Conservation (phyloP, 2,329 filamentous ascomycete genomes). For the Decorospora gaudefroyi region DNA sequence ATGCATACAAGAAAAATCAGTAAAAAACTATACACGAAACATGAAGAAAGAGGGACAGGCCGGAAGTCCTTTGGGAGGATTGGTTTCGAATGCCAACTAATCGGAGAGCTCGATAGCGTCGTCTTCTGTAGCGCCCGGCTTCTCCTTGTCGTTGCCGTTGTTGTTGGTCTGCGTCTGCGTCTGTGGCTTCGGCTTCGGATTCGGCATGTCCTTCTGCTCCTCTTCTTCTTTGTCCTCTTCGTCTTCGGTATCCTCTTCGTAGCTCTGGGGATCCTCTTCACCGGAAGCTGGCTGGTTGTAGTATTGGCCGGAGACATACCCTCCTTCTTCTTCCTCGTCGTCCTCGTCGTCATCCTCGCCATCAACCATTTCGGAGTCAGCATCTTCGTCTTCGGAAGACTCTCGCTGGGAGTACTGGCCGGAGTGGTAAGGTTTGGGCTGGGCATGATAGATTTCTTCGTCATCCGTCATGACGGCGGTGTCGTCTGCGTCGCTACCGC, state of each 20-base stretch:
- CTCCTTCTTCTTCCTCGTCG: slow-evolving; percentile 6
- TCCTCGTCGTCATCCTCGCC: slow-evolving; percentile 15
- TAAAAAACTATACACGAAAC: too few species aligned
- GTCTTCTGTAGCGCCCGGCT: slow-evolving; percentile 36
- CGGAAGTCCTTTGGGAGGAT: too few species aligned
- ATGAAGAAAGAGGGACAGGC: too few species aligned
- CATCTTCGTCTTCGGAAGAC: slow-evolving; percentile 13
- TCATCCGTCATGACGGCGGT: slow-evolving; percentile 13
- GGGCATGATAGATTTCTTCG: slow-evolving; percentile 17
- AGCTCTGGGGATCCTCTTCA: slow-evolving; percentile 9
- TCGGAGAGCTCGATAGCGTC: slow-evolving; percentile 46
- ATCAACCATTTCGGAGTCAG: slow-evolving; percentile 21
- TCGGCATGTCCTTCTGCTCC: slow-evolving; percentile 5
- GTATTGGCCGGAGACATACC: slow-evolving; percentile 1
- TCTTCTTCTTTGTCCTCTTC: slow-evolving; percentile 16
- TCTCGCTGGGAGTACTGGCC: not conserved
- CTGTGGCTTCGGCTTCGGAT: too few species aligned
- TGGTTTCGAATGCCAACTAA: too few species aligned
- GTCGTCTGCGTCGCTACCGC: slow-evolving; percentile 16
- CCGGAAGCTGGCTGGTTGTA: too few species aligned
- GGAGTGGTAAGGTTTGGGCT: slow-evolving; percentile 1
- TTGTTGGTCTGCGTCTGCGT: slow-evolving; percentile 13
- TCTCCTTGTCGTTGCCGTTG: not conserved
- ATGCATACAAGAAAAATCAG: too few species aligned
- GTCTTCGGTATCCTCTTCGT: slow-evolving; percentile 23